A percentile compares a stretch with the other conserved stretches of the same genome.
Evolutionary conservation across 441 rosid species (phyloP).

Genomic region (Erysimum cheiri): DNA sequence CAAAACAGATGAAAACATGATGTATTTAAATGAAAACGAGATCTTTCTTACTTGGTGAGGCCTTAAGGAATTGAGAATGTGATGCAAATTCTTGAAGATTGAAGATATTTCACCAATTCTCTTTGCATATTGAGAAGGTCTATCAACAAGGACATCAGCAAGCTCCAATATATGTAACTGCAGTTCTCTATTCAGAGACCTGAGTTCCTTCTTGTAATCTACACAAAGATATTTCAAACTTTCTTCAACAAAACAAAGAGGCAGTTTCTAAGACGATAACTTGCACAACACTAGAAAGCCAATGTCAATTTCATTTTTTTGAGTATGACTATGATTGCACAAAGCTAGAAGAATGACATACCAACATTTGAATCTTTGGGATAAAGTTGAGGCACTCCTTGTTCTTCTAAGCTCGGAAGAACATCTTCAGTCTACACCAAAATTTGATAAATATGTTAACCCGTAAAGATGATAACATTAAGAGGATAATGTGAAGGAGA

Average conservation of each 20-base stretch:
- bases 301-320: background rate
- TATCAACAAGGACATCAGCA: slow-evolving; percentile 93
- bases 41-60: slow-evolving; percentile 76
- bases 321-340: background rate
- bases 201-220: slow-evolving; percentile 89
- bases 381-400: slow-evolving; percentile 89
- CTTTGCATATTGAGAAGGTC: slow-evolving; percentile 96
- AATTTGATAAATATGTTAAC: background rate
- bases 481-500: background rate
- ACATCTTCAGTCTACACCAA: slow-evolving; percentile 79
- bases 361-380: slow-evolving; percentile 80
- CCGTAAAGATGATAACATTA: background rate
- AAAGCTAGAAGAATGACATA: slow-evolving; percentile 41
- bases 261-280: background rate
- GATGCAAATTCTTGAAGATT: slow-evolving; percentile 90
- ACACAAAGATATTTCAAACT: slow-evolving; percentile 9
- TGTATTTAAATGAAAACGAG: background rate
- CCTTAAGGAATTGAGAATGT: slow-evolving; percentile 90
- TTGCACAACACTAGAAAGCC: slow-evolving; percentile 8
- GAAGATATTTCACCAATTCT: slow-evolving; percentile 94
- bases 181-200: slow-evolving; percentile 80
- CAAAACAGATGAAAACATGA: background rate
- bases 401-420: slow-evolving; percentile 96
- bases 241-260: slow-evolving; percentile 2
- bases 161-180: slow-evolving; percentile 92